A percentile compares a stretch with the other conserved stretches of the same genome.
Evolutionary conservation across 2,329 filamentous ascomycete genomes (phyloP).

Genomic region (Arthrobotrys sphaeroides): DNA sequence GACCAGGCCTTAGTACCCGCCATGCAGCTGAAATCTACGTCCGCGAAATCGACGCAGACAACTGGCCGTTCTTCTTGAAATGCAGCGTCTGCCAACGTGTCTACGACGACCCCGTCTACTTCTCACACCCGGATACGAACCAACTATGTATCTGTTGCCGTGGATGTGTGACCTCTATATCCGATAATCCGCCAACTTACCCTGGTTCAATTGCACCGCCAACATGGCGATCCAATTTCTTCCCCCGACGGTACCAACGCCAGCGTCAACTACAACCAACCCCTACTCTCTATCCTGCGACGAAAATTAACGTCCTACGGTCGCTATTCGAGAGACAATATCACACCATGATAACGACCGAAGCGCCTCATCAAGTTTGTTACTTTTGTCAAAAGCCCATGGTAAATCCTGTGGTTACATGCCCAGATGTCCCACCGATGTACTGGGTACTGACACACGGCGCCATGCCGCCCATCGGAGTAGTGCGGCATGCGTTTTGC

Average conservation of each 20-base stretch:
- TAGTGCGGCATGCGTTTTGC: conserved; percentile 36
- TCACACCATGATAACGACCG: not conserved
- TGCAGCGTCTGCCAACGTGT: conserved; percentile 6
- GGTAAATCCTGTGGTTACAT: conserved; percentile 27
- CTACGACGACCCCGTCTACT: conserved; percentile 36
- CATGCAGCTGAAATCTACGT: not conserved
- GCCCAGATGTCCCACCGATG: conserved; percentile 11
- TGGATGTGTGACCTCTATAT: not conserved
- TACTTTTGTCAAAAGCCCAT: conserved; percentile 30
- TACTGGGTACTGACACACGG: conserved; percentile 16
- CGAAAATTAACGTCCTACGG: not conserved
- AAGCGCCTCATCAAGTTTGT: conserved; percentile 37
- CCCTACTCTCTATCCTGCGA: not conserved
- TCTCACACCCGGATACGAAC: not conserved
- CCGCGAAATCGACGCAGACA: conserved; percentile 40
- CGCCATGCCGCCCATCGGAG: not conserved
- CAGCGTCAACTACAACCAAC: not conserved
- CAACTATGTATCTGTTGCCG: conserved; percentile 16
- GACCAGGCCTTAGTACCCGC: not conserved
- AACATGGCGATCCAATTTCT: not conserved
- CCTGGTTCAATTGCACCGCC: not conserved
- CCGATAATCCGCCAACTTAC: not conserved
- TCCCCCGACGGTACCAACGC: not conserved
- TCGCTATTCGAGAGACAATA: conserved; percentile 26
- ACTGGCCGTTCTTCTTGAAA: conserved; percentile 38